Evolutionary conservation across 2,329 filamentous ascomycete species (phyloP), one percentile per base, ranked within the genome.

Genomic region (Coniella vitis): DNA sequence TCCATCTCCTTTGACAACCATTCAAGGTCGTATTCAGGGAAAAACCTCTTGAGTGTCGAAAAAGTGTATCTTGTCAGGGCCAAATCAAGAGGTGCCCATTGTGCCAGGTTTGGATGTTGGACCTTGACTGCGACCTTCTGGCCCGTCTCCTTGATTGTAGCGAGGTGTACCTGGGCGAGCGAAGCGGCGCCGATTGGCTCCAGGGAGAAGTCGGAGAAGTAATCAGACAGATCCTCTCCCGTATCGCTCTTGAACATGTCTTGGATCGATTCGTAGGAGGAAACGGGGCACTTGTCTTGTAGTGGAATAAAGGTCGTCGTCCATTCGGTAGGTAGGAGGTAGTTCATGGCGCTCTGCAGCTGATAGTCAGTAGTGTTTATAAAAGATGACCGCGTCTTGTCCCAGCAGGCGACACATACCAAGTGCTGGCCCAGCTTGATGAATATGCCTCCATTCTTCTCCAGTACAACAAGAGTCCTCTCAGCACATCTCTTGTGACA

Each of bases 381-480:
- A 10, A 29, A 29, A 29, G 25, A 10, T 5, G 25, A 19, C 21
- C 22, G 32, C 39, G n/a, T 21, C 3, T 10, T 9, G 2, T 7
- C 14, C 17, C 38, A 20, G 31, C 37, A 14, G 13, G 12, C 19
- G 19, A 31, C 20, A 12, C 68, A 37, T 73, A 84, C 82, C 67
- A 98, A 67, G 68, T 98, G 93, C 61, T 98, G 93, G 7, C 93
- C 93, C 35, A 98, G 73, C 69, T 98, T 98, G 65, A 98, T 97
- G 60, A 97, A 98, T 55, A 98, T 95, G 22, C 91, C 95, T 21
- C 94, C 93, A 66, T 96, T 97, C 73, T 87, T 89, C 74, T 98
- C 93, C 56, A 97, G 71, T 2, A 94, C 90, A 49, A 76, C 78
- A 37, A 97, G 72, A 1, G 93, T 96, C 54, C 93, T 81, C 60